A percentile compares a stretch with the other conserved stretches of the same genome.
Conservation (phyloP, 495 filamentous ascomycete genomes). For the Elasticomyces elasticus region DNA sequence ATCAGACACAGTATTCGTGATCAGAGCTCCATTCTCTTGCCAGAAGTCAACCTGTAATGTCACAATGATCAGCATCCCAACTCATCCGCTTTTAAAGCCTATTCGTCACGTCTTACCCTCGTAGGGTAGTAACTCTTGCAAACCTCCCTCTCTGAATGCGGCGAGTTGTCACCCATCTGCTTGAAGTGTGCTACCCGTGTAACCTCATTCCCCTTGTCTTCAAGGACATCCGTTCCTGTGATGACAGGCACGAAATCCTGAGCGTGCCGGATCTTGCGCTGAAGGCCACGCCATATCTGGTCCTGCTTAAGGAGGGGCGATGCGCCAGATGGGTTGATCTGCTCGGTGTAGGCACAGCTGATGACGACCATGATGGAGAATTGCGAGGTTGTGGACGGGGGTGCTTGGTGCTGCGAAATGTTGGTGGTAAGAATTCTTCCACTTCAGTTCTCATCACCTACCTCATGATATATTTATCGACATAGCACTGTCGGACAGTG, state of each 20-base stretch:
- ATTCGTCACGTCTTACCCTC: conserved; percentile 18
- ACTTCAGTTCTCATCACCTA: too few species aligned
- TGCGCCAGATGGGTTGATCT: conserved; percentile 41
- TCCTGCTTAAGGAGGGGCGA: conserved; percentile 34
- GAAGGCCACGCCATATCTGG: conserved; percentile 45
- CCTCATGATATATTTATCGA: too few species aligned
- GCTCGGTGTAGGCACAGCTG: conserved; percentile 41
- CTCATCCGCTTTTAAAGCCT: background rate
- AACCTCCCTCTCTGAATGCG: conserved; percentile 11
- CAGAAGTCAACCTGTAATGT: conserved; percentile 27
- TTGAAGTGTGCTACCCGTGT: conserved; percentile 19
- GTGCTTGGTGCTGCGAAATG: background rate
- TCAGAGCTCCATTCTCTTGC: conserved; percentile 26
- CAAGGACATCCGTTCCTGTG: conserved; percentile 32
- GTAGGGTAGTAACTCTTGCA: conserved; percentile 18
- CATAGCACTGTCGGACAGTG: too few species aligned
- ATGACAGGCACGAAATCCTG: conserved; percentile 45
- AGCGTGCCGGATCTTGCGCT: conserved; percentile 41
- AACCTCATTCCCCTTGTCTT: conserved; percentile 29
- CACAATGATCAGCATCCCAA: background rate
- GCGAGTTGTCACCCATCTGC: background rate
- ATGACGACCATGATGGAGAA: conserved; percentile 28
- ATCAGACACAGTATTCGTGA: conserved; percentile 43
- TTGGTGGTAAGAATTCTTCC: background rate
- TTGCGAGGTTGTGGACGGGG: background rate